A percentile compares a stretch with the other conserved stretches of the same genome.
Evolutionary conservation across 1,284 basidiomycete genomes (phyloP).

Genomic region (Testicularia cyperi): DNA sequence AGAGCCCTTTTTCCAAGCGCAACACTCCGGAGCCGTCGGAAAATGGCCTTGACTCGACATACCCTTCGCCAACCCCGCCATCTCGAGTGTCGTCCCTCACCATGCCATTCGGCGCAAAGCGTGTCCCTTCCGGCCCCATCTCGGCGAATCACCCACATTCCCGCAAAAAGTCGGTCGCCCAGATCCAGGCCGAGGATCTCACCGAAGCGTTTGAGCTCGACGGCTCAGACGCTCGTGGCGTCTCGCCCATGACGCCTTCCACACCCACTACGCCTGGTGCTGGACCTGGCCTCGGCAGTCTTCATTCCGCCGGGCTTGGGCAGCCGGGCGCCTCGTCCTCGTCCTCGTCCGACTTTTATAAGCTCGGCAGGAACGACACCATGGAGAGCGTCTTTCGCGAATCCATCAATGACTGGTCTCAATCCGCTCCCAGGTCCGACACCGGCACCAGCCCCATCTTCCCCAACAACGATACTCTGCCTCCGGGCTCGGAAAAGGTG

Average conservation of each 20-base stretch:
- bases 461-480: conserved; percentile 15
- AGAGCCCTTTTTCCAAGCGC: too few species aligned
- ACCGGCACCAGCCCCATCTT: conserved; percentile 35
- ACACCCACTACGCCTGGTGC: too few species aligned
- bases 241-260: not conserved
- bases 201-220: conserved; percentile 51
- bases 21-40: too few species aligned
- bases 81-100: conserved; percentile 15
- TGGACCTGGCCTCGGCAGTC: too few species aligned
- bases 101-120: conserved; percentile 3
- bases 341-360: conserved; percentile 50
- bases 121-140: conserved; percentile 19
- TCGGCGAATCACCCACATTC: conserved; percentile 49
- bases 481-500: conserved; percentile 69
- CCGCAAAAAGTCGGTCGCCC: conserved; percentile 53
- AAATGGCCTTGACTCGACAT: too few species aligned
- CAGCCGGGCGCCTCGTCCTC: too few species aligned
- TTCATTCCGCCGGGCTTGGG: too few species aligned
- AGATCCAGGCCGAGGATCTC: conserved; percentile 51
- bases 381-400: conserved; percentile 60
- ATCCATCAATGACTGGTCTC: conserved; percentile 50
- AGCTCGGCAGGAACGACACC: conserved; percentile 55
- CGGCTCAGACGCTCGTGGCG: conserved; percentile 3
- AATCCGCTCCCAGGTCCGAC: conserved; percentile 5
- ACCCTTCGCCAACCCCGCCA: conserved; percentile 14